Evolutionary conservation across 2,329 filamentous ascomycete species (phyloP).

Genomic region (Fusarium floridanum): DNA sequence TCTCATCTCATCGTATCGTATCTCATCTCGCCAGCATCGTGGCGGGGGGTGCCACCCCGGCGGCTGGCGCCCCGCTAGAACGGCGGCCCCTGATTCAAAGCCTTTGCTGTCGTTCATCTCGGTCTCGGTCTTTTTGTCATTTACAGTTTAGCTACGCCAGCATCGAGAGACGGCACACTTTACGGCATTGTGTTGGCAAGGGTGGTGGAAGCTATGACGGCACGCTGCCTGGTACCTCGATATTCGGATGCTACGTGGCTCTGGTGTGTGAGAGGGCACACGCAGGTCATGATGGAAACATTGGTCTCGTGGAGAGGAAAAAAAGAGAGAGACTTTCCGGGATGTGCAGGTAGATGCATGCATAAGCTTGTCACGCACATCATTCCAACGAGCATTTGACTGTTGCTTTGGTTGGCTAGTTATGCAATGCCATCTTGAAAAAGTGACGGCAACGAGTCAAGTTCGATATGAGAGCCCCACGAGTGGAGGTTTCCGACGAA

Average conservation of each 20-base stretch:
- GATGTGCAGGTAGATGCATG: slow-evolving; percentile 11
- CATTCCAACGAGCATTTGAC: slow-evolving; percentile 16
- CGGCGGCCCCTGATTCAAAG: slow-evolving; percentile 30
- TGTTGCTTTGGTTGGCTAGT: background rate
- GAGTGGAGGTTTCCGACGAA: slow-evolving; percentile 23
- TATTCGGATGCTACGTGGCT: background rate
- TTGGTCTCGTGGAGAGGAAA: slow-evolving; percentile 12
- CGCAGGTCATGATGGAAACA: slow-evolving; percentile 1
- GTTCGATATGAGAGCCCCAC: slow-evolving; percentile 19
- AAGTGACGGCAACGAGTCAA: slow-evolving; percentile 24
- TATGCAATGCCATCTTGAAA: background rate
- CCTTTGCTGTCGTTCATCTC: slow-evolving; percentile 14
- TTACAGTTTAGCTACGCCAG: background rate
- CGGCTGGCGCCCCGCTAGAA: slow-evolving; percentile 30
- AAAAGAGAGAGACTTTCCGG: background rate
- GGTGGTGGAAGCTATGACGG: background rate
- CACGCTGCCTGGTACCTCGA: background rate
- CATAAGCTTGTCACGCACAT: slow-evolving; percentile 25
- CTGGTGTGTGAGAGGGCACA: background rate
- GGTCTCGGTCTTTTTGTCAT: slow-evolving; percentile 8
- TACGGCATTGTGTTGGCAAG: background rate
- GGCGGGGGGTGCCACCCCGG: slow-evolving; percentile 26
- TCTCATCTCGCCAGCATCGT: slow-evolving; percentile 43
- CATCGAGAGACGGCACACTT: background rate
- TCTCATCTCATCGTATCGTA: slow-evolving; percentile 42